Evolutionary conservation across 1,284 basidiomycete genomes (phyloP), one percentile per base, ranked within the genome.

Genomic region (Pisolithus thermaeus): DNA sequence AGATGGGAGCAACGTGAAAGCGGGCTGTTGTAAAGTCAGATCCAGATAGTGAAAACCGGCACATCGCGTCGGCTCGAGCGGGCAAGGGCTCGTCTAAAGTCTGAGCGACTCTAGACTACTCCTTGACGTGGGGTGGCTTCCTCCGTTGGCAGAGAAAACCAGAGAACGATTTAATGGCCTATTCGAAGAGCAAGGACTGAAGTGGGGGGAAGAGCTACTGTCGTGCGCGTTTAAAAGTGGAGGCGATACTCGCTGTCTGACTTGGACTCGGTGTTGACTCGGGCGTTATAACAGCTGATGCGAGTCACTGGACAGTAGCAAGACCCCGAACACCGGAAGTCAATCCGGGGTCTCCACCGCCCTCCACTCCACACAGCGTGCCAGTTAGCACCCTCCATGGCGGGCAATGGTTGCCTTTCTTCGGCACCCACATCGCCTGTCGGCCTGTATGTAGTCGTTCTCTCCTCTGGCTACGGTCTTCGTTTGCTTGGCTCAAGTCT

Each of bases 1-100:
- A 30, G 25, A 55, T 40, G 52, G 51, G 25, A 30, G 46, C 46
- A 46, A 35, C 7, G 18, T 12, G 18, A 9, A 36, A 9, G 30
- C 7, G 4, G 40, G 52, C 23, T 47, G 22, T 9, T 46, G 56
- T 51, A 58, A 49, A 55, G 62, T 22, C 52, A 16, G 65, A 62
- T 52, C 63, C 66, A 46, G 56, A 41, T 36, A 56, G 43, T 28
- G 54, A 47, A 53, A 56, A 49, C 32, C 53, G 51, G 59, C 59
- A 73, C 79, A 81, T 81, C 61, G 61, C 61, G 65, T 57, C 48
- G 47, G 22, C 23, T 14, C 25, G 51, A 36, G 48, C 39, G 43
- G 43, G 44, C 20, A 49, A 67, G 66, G 57, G 62, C 64, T 35
- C 16, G 56, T 43, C 65, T 55, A 67, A 62, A 70, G 67, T 59